A percentile compares a stretch with the other conserved stretches of the same genome.
These are phyloP conservation scores for Penicillium sp. DNA, from an alignment of 2,329 filamentous ascomycete genomes.

Conservation along the genomic window DNA sequence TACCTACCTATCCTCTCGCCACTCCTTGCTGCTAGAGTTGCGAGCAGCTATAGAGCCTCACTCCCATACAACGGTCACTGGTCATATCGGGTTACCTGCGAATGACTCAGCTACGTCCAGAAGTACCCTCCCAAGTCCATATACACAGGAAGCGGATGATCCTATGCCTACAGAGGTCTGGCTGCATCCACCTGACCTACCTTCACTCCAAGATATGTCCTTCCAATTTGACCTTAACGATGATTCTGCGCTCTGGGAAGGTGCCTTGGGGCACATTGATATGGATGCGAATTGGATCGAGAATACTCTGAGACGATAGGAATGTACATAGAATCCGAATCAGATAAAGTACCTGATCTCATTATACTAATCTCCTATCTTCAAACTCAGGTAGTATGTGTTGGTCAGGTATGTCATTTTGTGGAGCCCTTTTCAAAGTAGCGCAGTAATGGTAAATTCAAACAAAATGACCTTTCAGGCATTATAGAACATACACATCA, in stretches of 20 bases:
- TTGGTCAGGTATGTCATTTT: no score
- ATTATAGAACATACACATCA: no score
- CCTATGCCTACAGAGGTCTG: constrained; percentile 14
- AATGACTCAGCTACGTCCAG: constrained; percentile 7
- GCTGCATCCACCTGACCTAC: constrained; percentile 20
- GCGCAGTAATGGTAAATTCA: no score
- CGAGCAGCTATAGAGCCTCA: constrained; percentile 30
- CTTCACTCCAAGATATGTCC: constrained; percentile 32
- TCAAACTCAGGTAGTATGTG: no score
- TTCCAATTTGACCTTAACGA: constrained; percentile 40
- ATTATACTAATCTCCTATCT: no score
- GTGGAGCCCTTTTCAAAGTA: no score
- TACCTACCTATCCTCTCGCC: constrained; percentile 47
- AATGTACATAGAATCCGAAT: not conserved
- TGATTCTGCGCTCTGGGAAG: constrained; percentile 45
- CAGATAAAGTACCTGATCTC: no score
- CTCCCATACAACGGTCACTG: not conserved
- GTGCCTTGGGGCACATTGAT: constrained; percentile 37
- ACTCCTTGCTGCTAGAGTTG: constrained; percentile 41
- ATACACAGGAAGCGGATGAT: not conserved
- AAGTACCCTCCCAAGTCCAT: not conserved
- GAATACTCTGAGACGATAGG: constrained; percentile 28
- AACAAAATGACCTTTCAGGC: no score
- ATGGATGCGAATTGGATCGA: constrained; percentile 46
- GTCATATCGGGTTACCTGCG: constrained; percentile 8